Evolutionary conservation across 257 asterid species (phyloP).

Genomic region (Solanum commersonii): DNA sequence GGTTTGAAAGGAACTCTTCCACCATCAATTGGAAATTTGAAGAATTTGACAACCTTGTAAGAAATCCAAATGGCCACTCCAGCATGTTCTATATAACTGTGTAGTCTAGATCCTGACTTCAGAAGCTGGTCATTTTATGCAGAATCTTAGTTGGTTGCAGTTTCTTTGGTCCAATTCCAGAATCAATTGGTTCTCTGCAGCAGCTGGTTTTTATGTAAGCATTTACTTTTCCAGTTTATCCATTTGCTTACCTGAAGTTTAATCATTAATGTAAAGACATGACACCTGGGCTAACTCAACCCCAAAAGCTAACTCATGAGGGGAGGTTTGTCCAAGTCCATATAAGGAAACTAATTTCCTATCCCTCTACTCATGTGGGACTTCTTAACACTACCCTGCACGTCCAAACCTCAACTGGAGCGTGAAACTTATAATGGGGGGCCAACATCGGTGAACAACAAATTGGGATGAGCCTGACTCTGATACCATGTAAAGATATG

Average conservation of each 20-base stretch:
- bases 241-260: not conserved
- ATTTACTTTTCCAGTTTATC: not conserved
- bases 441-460: too few species aligned
- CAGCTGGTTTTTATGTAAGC: slow-evolving; percentile 69
- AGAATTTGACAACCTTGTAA: slow-evolving; percentile 64
- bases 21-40: slow-evolving; percentile 56
- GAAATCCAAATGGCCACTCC: slow-evolving; percentile 1
- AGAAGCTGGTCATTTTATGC: slow-evolving; percentile 8
- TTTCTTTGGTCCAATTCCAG: slow-evolving; percentile 80
- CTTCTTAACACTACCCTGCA: too few species aligned
- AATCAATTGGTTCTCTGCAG: slow-evolving; percentile 63
- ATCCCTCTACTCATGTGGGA: too few species aligned
- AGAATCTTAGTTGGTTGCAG: slow-evolving; percentile 84
- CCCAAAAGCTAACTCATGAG: too few species aligned
- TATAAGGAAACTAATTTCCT: too few species aligned
- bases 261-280: not conserved
- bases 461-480: too few species aligned
- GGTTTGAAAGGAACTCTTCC: slow-evolving; percentile 72
- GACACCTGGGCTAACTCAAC: too few species aligned
- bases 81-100: not conserved
- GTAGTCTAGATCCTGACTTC: not conserved
- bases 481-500: too few species aligned
- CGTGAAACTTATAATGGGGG: too few species aligned
- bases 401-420: too few species aligned
- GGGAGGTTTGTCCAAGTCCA: too few species aligned